Conservation (phyloP, 345 rosid species). For the Populus euphratica region DNA sequence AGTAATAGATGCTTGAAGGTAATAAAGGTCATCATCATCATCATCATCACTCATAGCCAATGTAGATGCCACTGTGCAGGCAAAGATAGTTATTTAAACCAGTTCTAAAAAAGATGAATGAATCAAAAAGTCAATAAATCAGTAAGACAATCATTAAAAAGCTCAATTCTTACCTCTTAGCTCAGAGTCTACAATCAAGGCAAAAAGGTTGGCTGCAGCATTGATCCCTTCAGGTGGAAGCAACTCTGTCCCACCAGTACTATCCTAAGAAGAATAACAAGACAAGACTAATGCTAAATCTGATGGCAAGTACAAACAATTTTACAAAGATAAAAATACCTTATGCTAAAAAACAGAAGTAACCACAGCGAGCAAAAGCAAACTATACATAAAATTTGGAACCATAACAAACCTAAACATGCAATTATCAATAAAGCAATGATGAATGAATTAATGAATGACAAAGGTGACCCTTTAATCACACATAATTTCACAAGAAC, state of each 20-base stretch:
- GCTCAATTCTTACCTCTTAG: conserved; percentile 50
- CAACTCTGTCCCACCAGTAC: conserved; percentile 45
- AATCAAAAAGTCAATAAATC: conserved; percentile 9
- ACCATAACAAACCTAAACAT: no score
- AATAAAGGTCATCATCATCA: conserved; percentile 58
- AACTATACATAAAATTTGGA: no score
- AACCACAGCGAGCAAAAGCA: background rate
- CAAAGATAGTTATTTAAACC: background rate
- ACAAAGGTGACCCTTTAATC: background rate
- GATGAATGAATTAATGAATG: no score
- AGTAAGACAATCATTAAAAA: conserved; percentile 15
- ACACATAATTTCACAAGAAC: no score
- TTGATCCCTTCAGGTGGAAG: conserved; percentile 84
- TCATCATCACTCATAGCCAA: conserved; percentile 50
- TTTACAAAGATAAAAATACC: background rate
- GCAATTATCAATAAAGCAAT: no score
- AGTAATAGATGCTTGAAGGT: conserved; percentile 78
- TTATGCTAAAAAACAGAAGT: conserved; percentile 5
- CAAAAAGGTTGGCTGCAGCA: conserved; percentile 77
- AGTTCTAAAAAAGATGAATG: conserved; percentile 16
- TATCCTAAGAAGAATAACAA: conserved; percentile 26
- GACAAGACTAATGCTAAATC: background rate
- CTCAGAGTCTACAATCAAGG: conserved; percentile 77
- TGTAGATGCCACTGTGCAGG: conserved; percentile 53
- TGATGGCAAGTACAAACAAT: background rate